Evolutionary conservation across 108 stramenopile genomes (phyloP), one percentile per base, ranked within the genome.

Genomic region (Cyclotella baltica): DNA sequence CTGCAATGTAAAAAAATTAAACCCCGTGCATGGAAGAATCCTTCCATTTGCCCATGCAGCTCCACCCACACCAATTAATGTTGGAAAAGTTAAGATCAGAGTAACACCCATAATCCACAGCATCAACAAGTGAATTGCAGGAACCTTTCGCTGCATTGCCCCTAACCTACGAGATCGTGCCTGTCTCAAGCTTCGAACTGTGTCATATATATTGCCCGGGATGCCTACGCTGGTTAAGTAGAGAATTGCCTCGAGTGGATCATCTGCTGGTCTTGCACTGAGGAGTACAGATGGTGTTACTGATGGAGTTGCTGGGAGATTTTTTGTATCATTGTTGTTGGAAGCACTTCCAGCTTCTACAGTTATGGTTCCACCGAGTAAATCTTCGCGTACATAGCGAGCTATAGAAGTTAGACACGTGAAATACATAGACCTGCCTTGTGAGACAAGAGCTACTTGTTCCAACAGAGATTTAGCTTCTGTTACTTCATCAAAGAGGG

Each of bases 141-240:
- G 91, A 2, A 96, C 78, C 63, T 96, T 96, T 33, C 94, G 83
- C 63, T 96, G 94, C 79, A 96, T 53, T 31, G 94, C 94, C 16
- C 94, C 94, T 33, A 96, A 67, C 6, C 94, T 78, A 48, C 67
- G 33, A 50, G 91, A 87, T 18, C 94, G 85, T 2, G 94, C 94
- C 78, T 93, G 87, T 48, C 92, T 87, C 53, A 96, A 73, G 30
- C 85, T 83, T 18, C 87, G 85, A 3, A 96, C 92, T 8, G 94
- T 96, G 63, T 96, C 89, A 70, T 96, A 96, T 10, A 93, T 85
- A n/a, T 85, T 29, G 23, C 86, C 83, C 0, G 92, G 94, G 40
- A 89, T 87, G 51, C 94, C 94, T 1, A 96, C 94, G 43, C 87
- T 88, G 15, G 94, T 96, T n/a, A 96, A 75, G 67, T 92, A 96